These are phyloP conservation scores for Pestalotiopsis sp. DNA, from an alignment of 2,329 filamentous ascomycete genomes.

Conservation along the genomic window DNA sequence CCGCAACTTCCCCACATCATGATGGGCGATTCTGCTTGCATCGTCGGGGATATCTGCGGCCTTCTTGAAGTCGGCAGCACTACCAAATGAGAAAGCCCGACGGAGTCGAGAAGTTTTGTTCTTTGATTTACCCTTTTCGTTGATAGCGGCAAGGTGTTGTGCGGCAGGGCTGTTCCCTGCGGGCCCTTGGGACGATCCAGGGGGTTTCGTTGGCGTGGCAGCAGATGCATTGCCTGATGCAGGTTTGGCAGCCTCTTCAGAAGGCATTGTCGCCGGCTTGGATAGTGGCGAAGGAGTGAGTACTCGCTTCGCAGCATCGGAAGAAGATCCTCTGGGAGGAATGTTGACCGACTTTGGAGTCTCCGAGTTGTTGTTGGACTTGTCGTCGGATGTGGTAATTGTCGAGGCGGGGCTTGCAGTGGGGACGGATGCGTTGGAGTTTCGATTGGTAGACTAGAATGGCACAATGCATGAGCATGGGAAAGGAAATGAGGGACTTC, in stretches of 20 bases:
- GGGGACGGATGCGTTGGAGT: conserved; percentile 46
- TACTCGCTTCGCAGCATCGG: conserved; percentile 66
- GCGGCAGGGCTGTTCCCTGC: conserved; percentile 68
- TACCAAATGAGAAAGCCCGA: conserved; percentile 94
- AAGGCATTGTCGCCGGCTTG: conserved; percentile 64
- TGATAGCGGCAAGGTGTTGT: conserved; percentile 83
- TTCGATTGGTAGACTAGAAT: conserved; percentile 60
- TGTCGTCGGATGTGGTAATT: conserved; percentile 43
- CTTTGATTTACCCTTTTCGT: conserved; percentile 78
- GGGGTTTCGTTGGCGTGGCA: conserved; percentile 31
- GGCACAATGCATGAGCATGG: conserved; percentile 28
- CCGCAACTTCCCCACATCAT: conserved; percentile 57
- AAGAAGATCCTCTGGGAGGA: conserved; percentile 62
- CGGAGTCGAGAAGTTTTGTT: conserved; percentile 85
- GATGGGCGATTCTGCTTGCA: conserved; percentile 28
- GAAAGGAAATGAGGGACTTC: conserved; percentile 47
- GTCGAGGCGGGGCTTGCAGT: conserved; percentile 53
- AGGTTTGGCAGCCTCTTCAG: conserved; percentile 36
- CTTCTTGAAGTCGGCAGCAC: conserved; percentile 84
- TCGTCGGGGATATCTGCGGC: conserved; percentile 41
- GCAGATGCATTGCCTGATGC: conserved; percentile 31
- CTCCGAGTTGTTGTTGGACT: conserved; percentile 48
- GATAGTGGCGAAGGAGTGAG: conserved; percentile 73
- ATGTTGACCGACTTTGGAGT: conserved; percentile 56
- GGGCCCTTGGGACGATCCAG: conserved; percentile 26